Base-by-base conservation (phyloP, 495 filamentous ascomycete species). In the Hyaloscypha variabilis region DNA sequence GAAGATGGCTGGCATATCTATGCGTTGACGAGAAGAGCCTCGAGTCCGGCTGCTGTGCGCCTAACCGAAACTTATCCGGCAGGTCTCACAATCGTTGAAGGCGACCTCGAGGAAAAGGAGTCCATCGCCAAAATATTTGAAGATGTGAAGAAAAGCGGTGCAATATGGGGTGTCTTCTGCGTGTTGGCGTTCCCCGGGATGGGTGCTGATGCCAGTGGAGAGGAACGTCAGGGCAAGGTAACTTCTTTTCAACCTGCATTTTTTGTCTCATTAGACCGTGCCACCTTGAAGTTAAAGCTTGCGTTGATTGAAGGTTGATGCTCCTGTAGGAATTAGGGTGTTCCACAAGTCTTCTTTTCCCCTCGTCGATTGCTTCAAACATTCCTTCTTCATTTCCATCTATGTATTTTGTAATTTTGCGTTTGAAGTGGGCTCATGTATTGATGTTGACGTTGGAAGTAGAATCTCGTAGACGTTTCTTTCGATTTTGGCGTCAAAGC, bases 121-220 rank as follows among this genome's bases (percentile, higher is more conserved):
- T 56, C 53, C 3, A 73, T 79, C 11, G 66, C 71, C 10, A 42
- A 60, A 13, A 66, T 77, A 5, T 76, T 78, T 21, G 64, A 72
- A 50, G 65, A 67, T 28, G 67, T 61, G 8, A 61, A 61, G 13
- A 46, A 26, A n/a, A 39, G 49, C 17, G 60, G 63, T 28, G 69
- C 68, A 25, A 69, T 77, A 26, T 80, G 73, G 71, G 76, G 76
- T 23, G 70, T 78, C 10, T 81, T 76, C 64, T 63, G 60, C 6
- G 75, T 78, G 53, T 55, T 76, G 11, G 64, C 66, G 17, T 77
- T 72, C 50, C 74, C 74, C 0, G 75, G 75, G 6, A 46, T 76
- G 34, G 72, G 74, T 8, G 63, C 29, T 10, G 64, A 65, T 23
- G 67, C 66, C 23, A 63, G 70, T 17, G 62, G 57, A 2, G 75